Evolutionary conservation across 2,329 filamentous ascomycete genomes (phyloP).

Genomic region (Diplodia mutila): DNA sequence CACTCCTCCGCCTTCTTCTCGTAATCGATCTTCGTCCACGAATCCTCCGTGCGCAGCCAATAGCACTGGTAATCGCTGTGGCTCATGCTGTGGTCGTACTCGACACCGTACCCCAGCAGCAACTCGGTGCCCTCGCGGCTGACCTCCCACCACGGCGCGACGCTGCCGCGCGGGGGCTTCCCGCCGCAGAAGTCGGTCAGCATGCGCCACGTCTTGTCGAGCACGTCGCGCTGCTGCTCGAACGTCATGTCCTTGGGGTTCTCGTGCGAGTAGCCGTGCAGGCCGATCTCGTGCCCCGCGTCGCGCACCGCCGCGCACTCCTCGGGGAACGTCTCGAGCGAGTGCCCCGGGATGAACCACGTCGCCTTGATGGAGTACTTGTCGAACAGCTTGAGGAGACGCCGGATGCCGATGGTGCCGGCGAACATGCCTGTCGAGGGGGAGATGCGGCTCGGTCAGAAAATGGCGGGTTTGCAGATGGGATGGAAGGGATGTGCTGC

Average conservation of each 20-base stretch:
- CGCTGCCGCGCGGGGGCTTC: constrained; percentile 71
- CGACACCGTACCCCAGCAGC: constrained; percentile 67
- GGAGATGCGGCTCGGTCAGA: not conserved
- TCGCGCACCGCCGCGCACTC: constrained; percentile 65
- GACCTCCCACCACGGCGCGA: constrained; percentile 78
- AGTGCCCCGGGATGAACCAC: constrained; percentile 67
- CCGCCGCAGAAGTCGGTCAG: constrained; percentile 69
- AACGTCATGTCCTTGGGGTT: constrained; percentile 73
- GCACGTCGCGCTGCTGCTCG: constrained; percentile 74
- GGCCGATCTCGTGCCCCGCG: constrained; percentile 66
- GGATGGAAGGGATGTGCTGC: not conserved
- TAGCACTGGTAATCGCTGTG: constrained; percentile 69
- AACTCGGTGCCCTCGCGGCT: constrained; percentile 69
- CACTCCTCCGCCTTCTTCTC: constrained; percentile 62
- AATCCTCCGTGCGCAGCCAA: constrained; percentile 65
- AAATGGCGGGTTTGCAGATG: not conserved
- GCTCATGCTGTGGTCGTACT: constrained; percentile 70
- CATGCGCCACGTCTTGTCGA: constrained; percentile 74
- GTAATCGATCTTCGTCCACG: constrained; percentile 72
- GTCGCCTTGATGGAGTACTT: constrained; percentile 74
- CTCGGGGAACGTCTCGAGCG: constrained; percentile 68
- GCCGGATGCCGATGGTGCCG: constrained; percentile 66
- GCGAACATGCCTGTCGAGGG: constrained; percentile 61
- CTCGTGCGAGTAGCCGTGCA: constrained; percentile 75
- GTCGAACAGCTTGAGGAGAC: constrained; percentile 71